Evolutionary conservation across 352 stramenopile genomes (phyloP).

Genomic region (Globisporangium abappressorium): DNA sequence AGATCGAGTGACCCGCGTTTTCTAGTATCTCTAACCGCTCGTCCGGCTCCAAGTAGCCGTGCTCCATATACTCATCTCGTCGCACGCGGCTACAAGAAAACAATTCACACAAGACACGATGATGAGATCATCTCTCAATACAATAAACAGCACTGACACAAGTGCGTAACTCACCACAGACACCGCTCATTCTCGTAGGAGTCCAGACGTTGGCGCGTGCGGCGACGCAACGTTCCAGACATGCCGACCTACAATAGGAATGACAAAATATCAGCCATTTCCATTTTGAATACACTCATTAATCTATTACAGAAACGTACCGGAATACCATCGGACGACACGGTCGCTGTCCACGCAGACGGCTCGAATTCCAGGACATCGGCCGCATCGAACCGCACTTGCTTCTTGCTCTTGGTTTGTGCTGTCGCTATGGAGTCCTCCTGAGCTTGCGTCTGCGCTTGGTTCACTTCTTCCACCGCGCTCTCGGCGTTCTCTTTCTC

Average conservation of each 20-base stretch:
- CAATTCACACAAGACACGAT: constrained; percentile 5
- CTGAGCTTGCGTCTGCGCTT: not conserved
- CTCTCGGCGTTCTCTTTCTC: constrained; percentile 6
- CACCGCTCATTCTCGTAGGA: constrained; percentile 63
- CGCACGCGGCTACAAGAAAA: constrained; percentile 37
- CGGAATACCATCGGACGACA: constrained; percentile 73
- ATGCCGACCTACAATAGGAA: constrained; percentile 45
- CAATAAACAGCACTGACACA: not conserved
- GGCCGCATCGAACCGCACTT: constrained; percentile 55
- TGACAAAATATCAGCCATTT: not conserved
- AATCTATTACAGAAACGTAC: constrained; percentile 26
- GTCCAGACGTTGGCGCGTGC: constrained; percentile 57
- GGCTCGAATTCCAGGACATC: constrained; percentile 83
- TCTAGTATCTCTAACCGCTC: constrained; percentile 78
- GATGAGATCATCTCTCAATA: not conserved
- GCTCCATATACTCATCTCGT: constrained; percentile 80
- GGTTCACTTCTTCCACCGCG: not conserved
- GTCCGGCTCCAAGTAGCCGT: constrained; percentile 75
- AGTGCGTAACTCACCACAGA: constrained; percentile 30
- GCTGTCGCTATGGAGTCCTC: constrained; percentile 1
- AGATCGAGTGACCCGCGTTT: constrained; percentile 55
- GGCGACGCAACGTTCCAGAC: constrained; percentile 63
- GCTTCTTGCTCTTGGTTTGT: constrained; percentile 27
- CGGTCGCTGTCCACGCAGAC: constrained; percentile 76
- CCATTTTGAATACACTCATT: not conserved